Evolutionary conservation across 2,329 filamentous ascomycete genomes (phyloP).

Genomic region (Calonectria hongkongensis): DNA sequence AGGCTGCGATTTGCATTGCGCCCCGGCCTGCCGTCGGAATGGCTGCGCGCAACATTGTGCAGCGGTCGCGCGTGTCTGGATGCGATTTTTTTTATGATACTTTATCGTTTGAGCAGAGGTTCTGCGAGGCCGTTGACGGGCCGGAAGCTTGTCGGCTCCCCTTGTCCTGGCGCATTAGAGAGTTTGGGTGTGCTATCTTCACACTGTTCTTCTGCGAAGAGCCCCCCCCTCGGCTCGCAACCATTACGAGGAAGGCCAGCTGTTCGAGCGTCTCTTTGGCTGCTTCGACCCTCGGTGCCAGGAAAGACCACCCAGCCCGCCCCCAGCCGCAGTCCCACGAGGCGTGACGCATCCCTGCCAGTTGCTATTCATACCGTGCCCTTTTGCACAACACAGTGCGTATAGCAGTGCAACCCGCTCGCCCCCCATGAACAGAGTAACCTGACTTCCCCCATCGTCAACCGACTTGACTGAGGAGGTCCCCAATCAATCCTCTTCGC

Average conservation of each 20-base stretch:
- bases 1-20: not conserved
- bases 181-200: not conserved
- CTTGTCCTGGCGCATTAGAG: conserved; percentile 1
- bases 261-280: conserved; percentile 14
- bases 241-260: conserved; percentile 17
- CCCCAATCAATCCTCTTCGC: conserved; percentile 24
- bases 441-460: conserved; percentile 35
- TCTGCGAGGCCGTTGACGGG: conserved; percentile 34
- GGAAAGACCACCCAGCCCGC: not conserved
- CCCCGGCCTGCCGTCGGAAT: not conserved
- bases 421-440: conserved; percentile 27
- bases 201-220: conserved; percentile 5
- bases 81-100: not conserved
- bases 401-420: conserved; percentile 8
- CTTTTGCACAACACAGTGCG: conserved; percentile 29
- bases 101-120: conserved; percentile 8
- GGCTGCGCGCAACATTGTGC: not conserved
- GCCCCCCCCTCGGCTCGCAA: conserved; percentile 3
- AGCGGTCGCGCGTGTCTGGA: not conserved
- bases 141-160: conserved; percentile 30
- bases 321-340: conserved; percentile 31
- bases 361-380: conserved; percentile 24
- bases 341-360: conserved; percentile 28
- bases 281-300: not conserved
- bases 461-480: conserved; percentile 26